Percentiles rank a stretch among this genome's conserved stretches.
phyloP scores from a whole-genome alignment of 148 eudicot genomes.

The Rhododendron molle region DNA sequence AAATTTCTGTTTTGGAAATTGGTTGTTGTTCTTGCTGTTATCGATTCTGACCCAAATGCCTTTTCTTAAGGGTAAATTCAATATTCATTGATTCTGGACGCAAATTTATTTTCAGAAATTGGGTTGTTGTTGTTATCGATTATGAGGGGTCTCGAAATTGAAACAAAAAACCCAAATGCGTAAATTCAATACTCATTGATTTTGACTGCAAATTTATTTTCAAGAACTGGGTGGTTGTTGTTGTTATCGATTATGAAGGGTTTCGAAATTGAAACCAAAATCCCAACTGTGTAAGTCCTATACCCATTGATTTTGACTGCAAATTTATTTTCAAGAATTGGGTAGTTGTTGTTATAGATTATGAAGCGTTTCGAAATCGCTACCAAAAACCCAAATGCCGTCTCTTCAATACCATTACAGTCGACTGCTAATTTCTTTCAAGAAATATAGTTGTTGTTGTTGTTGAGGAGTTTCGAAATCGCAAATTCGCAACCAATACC shows the following conservation, averaged over 20 bases:
- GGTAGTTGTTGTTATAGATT: background rate
- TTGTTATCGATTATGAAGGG: background rate
- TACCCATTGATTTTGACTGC: background rate
- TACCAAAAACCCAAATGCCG: background rate
- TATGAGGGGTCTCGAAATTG: too few species aligned
- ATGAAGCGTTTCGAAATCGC: background rate
- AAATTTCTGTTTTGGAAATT: background rate
- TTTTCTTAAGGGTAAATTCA: too few species aligned
- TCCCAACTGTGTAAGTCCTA: background rate
- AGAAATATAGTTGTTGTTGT: background rate
- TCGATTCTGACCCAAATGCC: background rate
- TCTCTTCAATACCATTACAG: background rate
- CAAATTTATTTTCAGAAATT: too few species aligned
- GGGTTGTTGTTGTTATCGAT: too few species aligned
- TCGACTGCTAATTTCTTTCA: background rate
- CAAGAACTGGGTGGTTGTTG: background rate
- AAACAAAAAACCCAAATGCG: too few species aligned
- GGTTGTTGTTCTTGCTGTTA: background rate
- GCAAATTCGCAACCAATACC: background rate
- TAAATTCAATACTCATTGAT: background rate
- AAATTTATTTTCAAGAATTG: background rate
- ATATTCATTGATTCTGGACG: too few species aligned
- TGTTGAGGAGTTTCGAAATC: background rate
- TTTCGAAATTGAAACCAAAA: background rate
- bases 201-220: background rate